Base-by-base conservation (phyloP, 768 basidiomycete species). In the Boletus rubescentipes region DNA sequence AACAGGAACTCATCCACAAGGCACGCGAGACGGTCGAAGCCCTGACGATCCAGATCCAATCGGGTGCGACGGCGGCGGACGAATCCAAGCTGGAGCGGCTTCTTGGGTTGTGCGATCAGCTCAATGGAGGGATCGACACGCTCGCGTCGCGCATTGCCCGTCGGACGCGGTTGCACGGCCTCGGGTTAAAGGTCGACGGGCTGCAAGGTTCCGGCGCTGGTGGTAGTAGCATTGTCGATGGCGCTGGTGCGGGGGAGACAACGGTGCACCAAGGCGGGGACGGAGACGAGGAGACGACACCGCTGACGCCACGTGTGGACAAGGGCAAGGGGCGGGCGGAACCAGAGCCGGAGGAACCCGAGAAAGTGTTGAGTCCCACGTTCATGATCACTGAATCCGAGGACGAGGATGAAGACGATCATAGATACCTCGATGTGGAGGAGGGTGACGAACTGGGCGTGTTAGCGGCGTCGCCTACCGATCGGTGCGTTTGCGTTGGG, bases 251-350 rank as follows among this genome's bases (percentile, higher is more conserved):
- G 5, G n/a, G 29, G 9, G 61, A 47, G 29, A 37, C 49, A 1
- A 52, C 47, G 11, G 51, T 23, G 31, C 54, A 53, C 3, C 60
- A 45, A 15, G 66, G 66, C 10, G 36, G 29, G 26, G n/a, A 30
- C 20, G 15, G 16, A 9, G 48, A 39, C 16, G 74, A 75, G 20
- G 57, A 57, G 5, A 72, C 71, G 2, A 54, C 58, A 20, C 80
- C 77, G 14, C 73, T 78, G 38, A 88, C 86, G 18, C 87, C 88
- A 0, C 78, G 78, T 44, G 65, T 86, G 15, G 88, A 92, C 68
- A 93, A 92, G 67, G 91, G 90, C 51, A 92, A 92, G 70, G 83
- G 78, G 20, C 80, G 80, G 46, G 89, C 88, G 26, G 77, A 84
- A 61, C 82, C 86, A 1, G 81, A 86, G 63, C 81, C 87, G 1